Evolutionary conservation across 768 basidiomycete species (phyloP), one percentile per base, ranked within the genome.

Genomic region (Astraeus odoratus): DNA sequence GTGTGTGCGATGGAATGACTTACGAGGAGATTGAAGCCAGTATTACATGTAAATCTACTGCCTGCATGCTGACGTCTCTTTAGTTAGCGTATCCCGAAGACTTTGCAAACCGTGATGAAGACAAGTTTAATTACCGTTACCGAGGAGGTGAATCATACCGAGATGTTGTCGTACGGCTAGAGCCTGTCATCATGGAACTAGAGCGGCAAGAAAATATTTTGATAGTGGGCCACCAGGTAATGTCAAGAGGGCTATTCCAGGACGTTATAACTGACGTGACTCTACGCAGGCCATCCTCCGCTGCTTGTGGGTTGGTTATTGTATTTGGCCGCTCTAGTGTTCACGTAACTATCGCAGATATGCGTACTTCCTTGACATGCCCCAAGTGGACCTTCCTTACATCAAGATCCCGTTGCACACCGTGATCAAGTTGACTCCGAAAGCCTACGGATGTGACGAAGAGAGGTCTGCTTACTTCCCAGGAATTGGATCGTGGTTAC

Each of bases 111-210:
- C 82, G 96, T 20, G 96, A 99, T 56, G 92, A 97, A 47, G 96
- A 99, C 73, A 99, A 99, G 67, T 99, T 96, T 67, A 98, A 98
- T 66, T 99, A 99, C 65, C 81, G 96, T 23, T 98, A 97, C 64
- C 77, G 96, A 55, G 93, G 81, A 16, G 96, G 96, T 44, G 96
- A 99, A 68, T 96, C 92, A 1, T 99, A 99, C 63, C 82, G 96
- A 29, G 96, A 99, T 59, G 95, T 99, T 8, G 92, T 96, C 10
- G 79, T 90, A 4, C 80, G 95, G 30, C 71, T 99, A 22, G 96
- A 99, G 61, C 96, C 96, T 19, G 87, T 98, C 42, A 99, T 99
- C 55, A 97, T 99, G 91, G 96, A 99, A 64, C 75, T 99, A 19
- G 96, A 99, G 65, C 74, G 96, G 44, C 96, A 98, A 64, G 88